phyloP scores from a whole-genome alignment of 129 eudicot species.

The Flaveria brownii region DNA sequence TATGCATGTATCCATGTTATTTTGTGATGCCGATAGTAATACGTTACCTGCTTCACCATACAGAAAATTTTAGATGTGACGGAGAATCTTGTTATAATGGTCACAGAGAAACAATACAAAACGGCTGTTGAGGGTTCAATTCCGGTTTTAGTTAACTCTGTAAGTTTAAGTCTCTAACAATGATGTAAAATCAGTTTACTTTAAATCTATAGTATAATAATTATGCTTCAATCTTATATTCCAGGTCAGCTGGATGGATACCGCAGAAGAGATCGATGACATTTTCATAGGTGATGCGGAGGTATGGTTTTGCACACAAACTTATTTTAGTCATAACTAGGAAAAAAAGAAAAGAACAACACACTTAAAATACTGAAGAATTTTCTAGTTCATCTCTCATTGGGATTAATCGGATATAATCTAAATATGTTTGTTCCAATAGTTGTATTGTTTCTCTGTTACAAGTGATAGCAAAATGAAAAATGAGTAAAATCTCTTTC shows the following conservation, averaged over 20 bases:
- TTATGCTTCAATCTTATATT: slow-evolving; percentile 13
- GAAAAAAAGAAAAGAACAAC: background rate
- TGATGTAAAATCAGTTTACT: background rate
- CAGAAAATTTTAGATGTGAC: slow-evolving; percentile 55
- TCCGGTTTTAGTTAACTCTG: slow-evolving; percentile 60
- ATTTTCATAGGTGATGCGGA: slow-evolving; percentile 48
- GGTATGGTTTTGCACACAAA: slow-evolving; percentile 35
- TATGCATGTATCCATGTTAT: slow-evolving; percentile 30
- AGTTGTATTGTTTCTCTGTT: background rate
- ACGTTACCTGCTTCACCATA: background rate
- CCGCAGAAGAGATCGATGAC: slow-evolving; percentile 53
- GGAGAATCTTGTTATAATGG: slow-evolving; percentile 47
- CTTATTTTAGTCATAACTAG: slow-evolving; percentile 9
- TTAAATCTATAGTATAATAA: background rate
- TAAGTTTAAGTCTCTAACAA: slow-evolving; percentile 38
- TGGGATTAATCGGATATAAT: background rate
- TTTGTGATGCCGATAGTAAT: slow-evolving; percentile 35
- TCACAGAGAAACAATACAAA: slow-evolving; percentile 49
- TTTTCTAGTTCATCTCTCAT: background rate
- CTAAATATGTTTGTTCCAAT: background rate
- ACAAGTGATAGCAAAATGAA: background rate
- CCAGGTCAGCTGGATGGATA: slow-evolving; percentile 47
- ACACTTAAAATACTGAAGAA: background rate
- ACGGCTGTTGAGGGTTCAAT: slow-evolving; percentile 54
- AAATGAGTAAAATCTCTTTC: background rate